Percentiles rank a stretch among this genome's conserved stretches.
phyloP scores from a whole-genome alignment of 371 early-diverging fungal genomes.

The Mortierella sp. region DNA sequence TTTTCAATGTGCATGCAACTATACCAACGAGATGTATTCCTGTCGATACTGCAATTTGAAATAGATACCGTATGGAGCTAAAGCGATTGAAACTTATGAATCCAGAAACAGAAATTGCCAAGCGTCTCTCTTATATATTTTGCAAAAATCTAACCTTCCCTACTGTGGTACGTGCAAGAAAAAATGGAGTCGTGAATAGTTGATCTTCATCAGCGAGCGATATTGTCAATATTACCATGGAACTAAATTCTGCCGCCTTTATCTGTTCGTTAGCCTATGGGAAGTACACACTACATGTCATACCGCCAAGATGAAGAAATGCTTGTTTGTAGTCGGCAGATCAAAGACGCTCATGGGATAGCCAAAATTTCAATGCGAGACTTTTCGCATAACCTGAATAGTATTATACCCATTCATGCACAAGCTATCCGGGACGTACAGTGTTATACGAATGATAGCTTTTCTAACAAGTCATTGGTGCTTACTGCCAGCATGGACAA shows the following conservation, averaged over 20 bases:
- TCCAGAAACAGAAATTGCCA: slow-evolving; percentile 19
- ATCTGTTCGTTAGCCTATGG: background rate
- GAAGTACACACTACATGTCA: slow-evolving; percentile 25
- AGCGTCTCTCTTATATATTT: slow-evolving; percentile 13
- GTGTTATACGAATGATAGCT: slow-evolving; percentile 22
- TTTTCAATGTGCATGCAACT: background rate
- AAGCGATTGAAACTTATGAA: slow-evolving; percentile 17
- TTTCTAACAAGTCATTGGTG: slow-evolving; percentile 27
- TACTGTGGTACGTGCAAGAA: slow-evolving; percentile 7
- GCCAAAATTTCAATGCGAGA: slow-evolving; percentile 46
- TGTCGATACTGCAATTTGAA: no score
- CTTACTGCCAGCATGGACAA: slow-evolving; percentile 51
- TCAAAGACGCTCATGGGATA: slow-evolving; percentile 21
- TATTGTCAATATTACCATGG: no score
- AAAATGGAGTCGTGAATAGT: no score
- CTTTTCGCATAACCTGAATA: slow-evolving; percentile 13
- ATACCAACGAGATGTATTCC: no score
- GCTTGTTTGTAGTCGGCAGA: slow-evolving; percentile 34
- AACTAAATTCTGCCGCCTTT: background rate
- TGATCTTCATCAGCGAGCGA: no score
- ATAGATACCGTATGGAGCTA: slow-evolving; percentile 23
- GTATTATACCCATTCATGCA: slow-evolving; percentile 33
- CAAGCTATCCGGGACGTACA: slow-evolving; percentile 42
- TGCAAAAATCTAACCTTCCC: slow-evolving; percentile 5
- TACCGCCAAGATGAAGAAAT: slow-evolving; percentile 40